A percentile compares a stretch with the other conserved stretches of the same genome.
Conservation (phyloP, 2,329 filamentous ascomycete genomes). For the Talaromyces sp. region DNA sequence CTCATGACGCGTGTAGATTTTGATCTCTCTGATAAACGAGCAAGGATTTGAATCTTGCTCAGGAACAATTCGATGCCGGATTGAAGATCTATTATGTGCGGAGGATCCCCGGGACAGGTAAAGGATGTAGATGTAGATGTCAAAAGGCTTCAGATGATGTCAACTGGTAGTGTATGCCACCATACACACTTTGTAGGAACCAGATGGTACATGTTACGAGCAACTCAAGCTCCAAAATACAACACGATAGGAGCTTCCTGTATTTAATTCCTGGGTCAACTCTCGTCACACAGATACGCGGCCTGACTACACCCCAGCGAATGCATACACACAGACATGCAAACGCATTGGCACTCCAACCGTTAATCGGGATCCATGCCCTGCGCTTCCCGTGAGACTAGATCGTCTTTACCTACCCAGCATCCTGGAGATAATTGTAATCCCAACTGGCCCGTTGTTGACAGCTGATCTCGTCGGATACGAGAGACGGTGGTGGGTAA, state of each 20-base stretch:
- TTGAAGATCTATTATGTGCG: too few species aligned
- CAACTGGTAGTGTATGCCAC: too few species aligned
- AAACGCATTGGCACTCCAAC: background rate
- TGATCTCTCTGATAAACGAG: background rate
- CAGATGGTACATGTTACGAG: too few species aligned
- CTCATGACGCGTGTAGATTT: too few species aligned
- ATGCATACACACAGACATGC: slow-evolving; percentile 2
- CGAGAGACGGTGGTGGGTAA: background rate
- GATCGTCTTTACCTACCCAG: background rate
- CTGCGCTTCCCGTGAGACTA: background rate
- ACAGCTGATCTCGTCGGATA: background rate
- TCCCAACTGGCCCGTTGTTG: background rate
- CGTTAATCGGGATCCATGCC: background rate
- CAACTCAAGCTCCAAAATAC: background rate
- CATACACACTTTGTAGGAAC: too few species aligned
- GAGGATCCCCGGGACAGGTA: too few species aligned
- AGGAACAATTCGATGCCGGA: too few species aligned
- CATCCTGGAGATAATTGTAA: background rate
- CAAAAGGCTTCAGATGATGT: too few species aligned
- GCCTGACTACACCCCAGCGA: background rate
- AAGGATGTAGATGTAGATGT: background rate
- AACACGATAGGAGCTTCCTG: background rate
- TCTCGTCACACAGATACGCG: background rate
- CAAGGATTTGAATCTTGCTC: too few species aligned
- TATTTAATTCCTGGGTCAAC: background rate